Evolutionary conservation across 2,329 filamentous ascomycete genomes (phyloP).

Genomic region (Alternaria burnsii): DNA sequence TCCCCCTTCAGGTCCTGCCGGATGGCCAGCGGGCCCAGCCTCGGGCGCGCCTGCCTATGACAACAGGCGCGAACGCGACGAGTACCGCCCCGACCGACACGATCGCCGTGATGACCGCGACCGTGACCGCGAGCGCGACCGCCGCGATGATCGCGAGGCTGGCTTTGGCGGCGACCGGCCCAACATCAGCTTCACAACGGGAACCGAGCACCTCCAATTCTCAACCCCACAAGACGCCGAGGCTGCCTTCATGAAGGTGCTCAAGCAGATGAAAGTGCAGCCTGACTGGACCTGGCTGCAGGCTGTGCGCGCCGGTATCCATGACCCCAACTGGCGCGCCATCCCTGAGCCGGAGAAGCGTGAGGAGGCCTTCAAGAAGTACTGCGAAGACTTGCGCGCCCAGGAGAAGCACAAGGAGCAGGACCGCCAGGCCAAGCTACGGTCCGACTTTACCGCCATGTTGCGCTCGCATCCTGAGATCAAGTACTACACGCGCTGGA

Average conservation of each 20-base stretch:
- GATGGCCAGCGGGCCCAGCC: conserved; percentile 68
- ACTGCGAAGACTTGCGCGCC: conserved; percentile 84
- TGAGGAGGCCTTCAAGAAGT: conserved; percentile 92
- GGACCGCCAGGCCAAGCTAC: conserved; percentile 89
- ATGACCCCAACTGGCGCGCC: conserved; percentile 90
- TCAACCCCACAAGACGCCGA: conserved; percentile 81
- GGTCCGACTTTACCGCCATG: conserved; percentile 95
- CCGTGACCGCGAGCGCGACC: conserved; percentile 56
- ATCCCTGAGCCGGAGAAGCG: conserved; percentile 92
- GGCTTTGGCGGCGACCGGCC: conserved; percentile 52
- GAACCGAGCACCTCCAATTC: conserved; percentile 61
- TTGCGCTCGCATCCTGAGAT: conserved; percentile 96
- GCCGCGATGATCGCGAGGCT: conserved; percentile 55
- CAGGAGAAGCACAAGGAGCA: conserved; percentile 96
- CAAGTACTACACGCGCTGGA: conserved; percentile 96
- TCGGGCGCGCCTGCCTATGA: conserved; percentile 52
- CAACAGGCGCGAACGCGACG: conserved; percentile 42
- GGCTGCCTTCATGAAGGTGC: conserved; percentile 88
- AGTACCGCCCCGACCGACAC: conserved; percentile 40
- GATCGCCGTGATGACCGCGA: conserved; percentile 29
- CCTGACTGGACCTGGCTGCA: conserved; percentile 94
- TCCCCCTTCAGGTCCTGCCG: conserved; percentile 51
- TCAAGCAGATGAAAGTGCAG: conserved; percentile 85
- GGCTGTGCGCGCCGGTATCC: conserved; percentile 83
- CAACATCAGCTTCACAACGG: conserved; percentile 52